These are phyloP conservation scores for Diutina neorugosa DNA, from an alignment of 1,139 yeast species.

Conservation along the genomic window DNA sequence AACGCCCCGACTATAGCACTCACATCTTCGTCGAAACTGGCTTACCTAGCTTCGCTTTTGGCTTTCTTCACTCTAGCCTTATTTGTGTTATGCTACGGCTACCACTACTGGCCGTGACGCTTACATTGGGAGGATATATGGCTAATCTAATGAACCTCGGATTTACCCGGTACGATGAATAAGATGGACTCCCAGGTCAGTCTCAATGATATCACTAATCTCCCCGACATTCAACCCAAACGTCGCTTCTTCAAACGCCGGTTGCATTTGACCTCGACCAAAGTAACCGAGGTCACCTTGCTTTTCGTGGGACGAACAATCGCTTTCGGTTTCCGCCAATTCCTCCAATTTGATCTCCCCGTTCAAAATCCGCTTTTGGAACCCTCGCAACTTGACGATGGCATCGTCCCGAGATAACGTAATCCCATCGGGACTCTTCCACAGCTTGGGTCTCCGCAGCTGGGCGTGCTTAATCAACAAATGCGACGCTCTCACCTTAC, in stretches of 20 bases:
- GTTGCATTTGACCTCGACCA: slow-evolving; percentile 90
- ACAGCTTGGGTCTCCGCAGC: slow-evolving; percentile 82
- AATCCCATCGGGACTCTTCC: slow-evolving; percentile 66
- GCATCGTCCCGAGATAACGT: slow-evolving; percentile 81
- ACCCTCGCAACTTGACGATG: slow-evolving; percentile 44
- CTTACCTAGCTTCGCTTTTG: too few relatives aligned
- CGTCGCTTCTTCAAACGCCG: slow-evolving; percentile 81
- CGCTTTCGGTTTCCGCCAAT: slow-evolving; percentile 74
- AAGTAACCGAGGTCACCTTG: slow-evolving; percentile 91
- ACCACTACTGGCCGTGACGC: too few relatives aligned
- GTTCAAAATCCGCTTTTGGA: slow-evolving; percentile 47
- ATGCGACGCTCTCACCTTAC: slow-evolving; percentile 42
- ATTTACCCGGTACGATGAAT: slow-evolving; percentile 67
- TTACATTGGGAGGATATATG: too few relatives aligned
- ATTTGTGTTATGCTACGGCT: too few relatives aligned
- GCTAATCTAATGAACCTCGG: too few relatives aligned
- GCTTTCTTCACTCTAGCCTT: too few relatives aligned
- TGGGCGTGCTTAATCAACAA: slow-evolving; percentile 71
- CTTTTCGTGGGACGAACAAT: slow-evolving; percentile 75
- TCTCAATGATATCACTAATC: slow-evolving; percentile 70
- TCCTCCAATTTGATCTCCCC: slow-evolving; percentile 66
- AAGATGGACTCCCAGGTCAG: slow-evolving; percentile 85
- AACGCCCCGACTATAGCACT: too few relatives aligned
- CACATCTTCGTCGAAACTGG: too few relatives aligned
- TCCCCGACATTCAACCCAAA: slow-evolving; percentile 76